Base-by-base conservation (phyloP, 805 yeast genomes). In the Yamadazyma philogaea region DNA sequence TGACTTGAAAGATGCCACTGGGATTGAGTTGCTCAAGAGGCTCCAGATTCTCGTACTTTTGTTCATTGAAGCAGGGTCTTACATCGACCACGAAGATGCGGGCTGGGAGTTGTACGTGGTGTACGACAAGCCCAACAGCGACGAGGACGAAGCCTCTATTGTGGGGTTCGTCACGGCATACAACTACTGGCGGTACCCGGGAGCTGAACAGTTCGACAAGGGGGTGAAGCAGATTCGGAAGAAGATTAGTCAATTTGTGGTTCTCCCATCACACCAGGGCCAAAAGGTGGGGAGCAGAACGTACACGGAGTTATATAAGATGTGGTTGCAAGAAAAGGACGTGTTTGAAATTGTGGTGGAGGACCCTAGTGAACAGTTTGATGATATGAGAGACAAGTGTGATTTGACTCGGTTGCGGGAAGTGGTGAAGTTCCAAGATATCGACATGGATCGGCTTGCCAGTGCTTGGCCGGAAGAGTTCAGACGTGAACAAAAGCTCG, bases 51-150 rank as follows among this genome's bases (percentile, higher is more conserved):
- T 93, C 52, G 86, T 87, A 12, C 66, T 91, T 20, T 68, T 93
- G 8, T 89, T 83, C 64, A 91, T 93, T 51, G 99, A 93, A 59
- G 98, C 96, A 0, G 98, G 96, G 1, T 81, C 95, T 1, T 87
- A 79, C 54, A 88, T 93, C 43, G 96, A 90, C 56, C 72, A 74
- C 30, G 61, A 61, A 0, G 99, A 93, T 61, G 72, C 74, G 7
- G 70, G 76, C 14, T 93, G 99, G 99, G 88, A 86, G 37, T 58
- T 89, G 2, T 90, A 78, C 57, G 68, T 83, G 28, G 49, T 84
- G 42, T 69, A 68, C 50, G 57, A 42, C 18, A 36, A 33, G n/a
- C 26, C 33, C 7, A 44, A 47, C n/a, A 44, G 48, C 15, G 49
- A 52, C 22, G 49, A 43, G 14, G 53, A 50, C 4, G 60, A 59